These are phyloP conservation scores for Hura crepitans DNA, from an alignment of 441 rosid species.

Conservation along the genomic window DNA sequence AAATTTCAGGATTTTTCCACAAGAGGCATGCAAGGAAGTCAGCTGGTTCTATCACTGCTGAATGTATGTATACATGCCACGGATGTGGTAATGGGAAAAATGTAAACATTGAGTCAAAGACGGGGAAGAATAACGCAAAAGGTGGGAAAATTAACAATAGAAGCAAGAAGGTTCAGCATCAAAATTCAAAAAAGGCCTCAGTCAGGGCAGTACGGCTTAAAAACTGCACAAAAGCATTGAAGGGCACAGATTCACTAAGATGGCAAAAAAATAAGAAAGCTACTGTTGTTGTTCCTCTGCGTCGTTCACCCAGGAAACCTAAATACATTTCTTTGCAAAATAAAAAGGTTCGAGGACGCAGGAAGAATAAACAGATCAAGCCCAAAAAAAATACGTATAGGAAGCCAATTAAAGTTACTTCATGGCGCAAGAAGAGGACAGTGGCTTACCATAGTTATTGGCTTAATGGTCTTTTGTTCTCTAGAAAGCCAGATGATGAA, in stretches of 20 bases:
- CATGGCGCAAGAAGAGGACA: slow-evolving; percentile 61
- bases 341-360: slow-evolving; percentile 37
- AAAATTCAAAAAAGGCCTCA: slow-evolving; percentile 41
- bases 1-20: slow-evolving; percentile 71
- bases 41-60: slow-evolving; percentile 36
- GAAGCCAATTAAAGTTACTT: slow-evolving; percentile 35
- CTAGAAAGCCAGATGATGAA: slow-evolving; percentile 63
- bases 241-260: slow-evolving; percentile 32
- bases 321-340: slow-evolving; percentile 45
- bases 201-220: slow-evolving; percentile 39
- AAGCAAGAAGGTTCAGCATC: slow-evolving; percentile 34
- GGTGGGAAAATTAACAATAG: slow-evolving; percentile 36
- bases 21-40: slow-evolving; percentile 71
- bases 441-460: slow-evolving; percentile 54
- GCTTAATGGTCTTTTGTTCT: slow-evolving; percentile 76
- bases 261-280: slow-evolving; percentile 47
- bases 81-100: slow-evolving; percentile 49
- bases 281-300: slow-evolving; percentile 57
- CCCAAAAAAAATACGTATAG: slow-evolving; percentile 39
- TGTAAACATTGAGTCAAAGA: slow-evolving; percentile 26
- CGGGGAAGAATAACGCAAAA: slow-evolving; percentile 37
- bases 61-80: slow-evolving; percentile 56
- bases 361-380: slow-evolving; percentile 46
- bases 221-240: slow-evolving; percentile 35
- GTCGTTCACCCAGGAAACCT: slow-evolving; percentile 74